Percentiles rank a stretch among this genome's conserved stretches.
These are phyloP conservation scores for Danielozyma ontarioensis DNA, from an alignment of 805 yeast genomes.

Conservation along the genomic window DNA sequence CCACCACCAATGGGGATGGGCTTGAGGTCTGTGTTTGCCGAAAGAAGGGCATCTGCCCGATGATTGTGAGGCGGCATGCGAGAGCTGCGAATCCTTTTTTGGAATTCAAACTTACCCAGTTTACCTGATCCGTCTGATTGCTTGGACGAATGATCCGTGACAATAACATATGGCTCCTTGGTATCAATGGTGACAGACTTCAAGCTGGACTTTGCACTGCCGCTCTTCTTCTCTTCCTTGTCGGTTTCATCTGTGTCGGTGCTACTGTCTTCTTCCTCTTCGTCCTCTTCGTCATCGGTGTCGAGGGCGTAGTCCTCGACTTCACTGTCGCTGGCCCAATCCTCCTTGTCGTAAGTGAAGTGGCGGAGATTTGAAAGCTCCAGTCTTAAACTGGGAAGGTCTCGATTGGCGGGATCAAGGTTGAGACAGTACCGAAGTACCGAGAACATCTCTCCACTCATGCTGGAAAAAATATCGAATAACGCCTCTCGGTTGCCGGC, in stretches of 20 bases:
- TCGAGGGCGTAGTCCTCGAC: conserved; percentile 31
- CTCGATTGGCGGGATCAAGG: conserved; percentile 83
- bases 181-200: neutral
- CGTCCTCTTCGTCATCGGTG: conserved; percentile 16
- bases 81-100: neutral
- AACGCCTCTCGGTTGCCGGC: conserved; percentile 83
- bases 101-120: neutral
- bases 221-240: conserved; percentile 3
- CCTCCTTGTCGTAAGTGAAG: conserved; percentile 77
- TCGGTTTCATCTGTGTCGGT: conserved; percentile 4
- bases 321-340: conserved; percentile 46
- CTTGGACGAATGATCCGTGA: neutral
- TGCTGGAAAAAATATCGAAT: conserved; percentile 85
- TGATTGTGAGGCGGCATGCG: conserved; percentile 36
- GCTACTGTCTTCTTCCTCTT: conserved; percentile 14
- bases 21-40: conserved; percentile 29
- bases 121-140: no score
- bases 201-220: conserved; percentile 6
- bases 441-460: conserved; percentile 83
- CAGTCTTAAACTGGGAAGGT: conserved; percentile 51
- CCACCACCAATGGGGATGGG: conserved; percentile 37
- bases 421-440: conserved; percentile 74
- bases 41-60: conserved; percentile 39
- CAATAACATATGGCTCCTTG: neutral
- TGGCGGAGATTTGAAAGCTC: conserved; percentile 58